Evolutionary conservation across 1,139 yeast genomes (phyloP), one percentile per base, ranked within the genome.

Genomic region (Hansenula sp.): DNA sequence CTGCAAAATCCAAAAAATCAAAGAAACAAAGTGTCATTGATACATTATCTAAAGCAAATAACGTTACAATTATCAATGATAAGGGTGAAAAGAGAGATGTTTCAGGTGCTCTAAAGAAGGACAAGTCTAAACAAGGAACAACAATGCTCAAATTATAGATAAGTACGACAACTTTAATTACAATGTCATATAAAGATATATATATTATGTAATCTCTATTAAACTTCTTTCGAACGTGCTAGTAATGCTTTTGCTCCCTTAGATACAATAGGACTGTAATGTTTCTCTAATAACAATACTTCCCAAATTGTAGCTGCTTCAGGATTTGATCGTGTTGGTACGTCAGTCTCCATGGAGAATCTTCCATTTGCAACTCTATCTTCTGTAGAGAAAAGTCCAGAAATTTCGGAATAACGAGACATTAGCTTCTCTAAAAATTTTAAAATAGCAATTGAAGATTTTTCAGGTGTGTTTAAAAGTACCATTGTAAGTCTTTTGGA

Each of bases 261-360:
- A 8, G 79, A 71, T n/a, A 89, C 87, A 53, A 75, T 66, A 3
- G 95, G 94, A 48, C 88, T 77, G 59, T 85, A 92, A 61, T 92
- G 97, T 46, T 80, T 77, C 45, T 82, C 83, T 44, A 92, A 66
- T 38, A 90, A 62, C 3, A 82, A 81, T 41, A 80, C 78, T 57
- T 92, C 97, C 95, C 96, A 92, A 36, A 90, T 66, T 0, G 89
- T 83, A 1, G 97, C 95, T 13, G 94, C 94, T 38, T 82, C 90
- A 4, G 95, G 76, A 56, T 90, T 89, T 51, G 85, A 69, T 60
- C 94, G 77, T 51, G 84, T 88, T 10, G 88, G 77, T 37, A 77
- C 82, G 34, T 75, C 75, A 24, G 77, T 73, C 40, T 82, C 88
- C 51, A 82, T 71, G 28, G 80, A 77, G 56, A 83, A 82, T 6